Base-by-base conservation (phyloP, 352 stramenopile genomes). In the Phytophthora agathidicida region DNA sequence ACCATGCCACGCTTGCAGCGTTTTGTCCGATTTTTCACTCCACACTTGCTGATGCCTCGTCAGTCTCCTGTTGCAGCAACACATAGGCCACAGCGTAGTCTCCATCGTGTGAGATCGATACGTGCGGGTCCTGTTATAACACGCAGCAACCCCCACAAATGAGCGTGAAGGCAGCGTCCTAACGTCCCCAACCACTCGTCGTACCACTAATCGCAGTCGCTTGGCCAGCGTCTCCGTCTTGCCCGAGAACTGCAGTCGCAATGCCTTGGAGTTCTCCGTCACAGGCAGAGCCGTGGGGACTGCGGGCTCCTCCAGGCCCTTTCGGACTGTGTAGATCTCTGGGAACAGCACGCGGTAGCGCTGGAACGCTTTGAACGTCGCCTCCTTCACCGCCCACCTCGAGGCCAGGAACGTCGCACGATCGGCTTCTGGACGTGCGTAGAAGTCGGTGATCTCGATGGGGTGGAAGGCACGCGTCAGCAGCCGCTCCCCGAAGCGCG, bases 361-460 rank as follows among this genome's bases (percentile, higher is more conserved):
- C 51, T 89, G 80, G 54, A 95, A 95, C 3, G 86, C 86, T 54
- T 95, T 95, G 66, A 83, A 91, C 13, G 81, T 80, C 16, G 86
- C 86, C 57, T 95, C 86, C 45, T 95, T 95, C 17, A 86, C 70
- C 6, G 86, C 86, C 86, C 86, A 95, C 36, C 86, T 80, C 35
- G 84, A 93, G 1, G 86, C 86, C 23, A 95, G 72, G 48, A 83
- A 95, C 13, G 65, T 68, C 20, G 74, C 56, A 30, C 71, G 76
- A 20, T 80, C 64, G 7, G 44, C 55, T 2, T 36, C 57, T 2
- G 71, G 43, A 11, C 78, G 79, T 22, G 45, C 46, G 44, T 79
- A 55, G 41, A 93, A 89, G 62, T 91, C 80, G 17, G 31, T 38
- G 42, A 93, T 88, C 55, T 95, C 86, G 3, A 33, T 54, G 23